Conservation (phyloP, 2,329 filamentous ascomycete species). For the Pseudocercospora macadamiae region DNA sequence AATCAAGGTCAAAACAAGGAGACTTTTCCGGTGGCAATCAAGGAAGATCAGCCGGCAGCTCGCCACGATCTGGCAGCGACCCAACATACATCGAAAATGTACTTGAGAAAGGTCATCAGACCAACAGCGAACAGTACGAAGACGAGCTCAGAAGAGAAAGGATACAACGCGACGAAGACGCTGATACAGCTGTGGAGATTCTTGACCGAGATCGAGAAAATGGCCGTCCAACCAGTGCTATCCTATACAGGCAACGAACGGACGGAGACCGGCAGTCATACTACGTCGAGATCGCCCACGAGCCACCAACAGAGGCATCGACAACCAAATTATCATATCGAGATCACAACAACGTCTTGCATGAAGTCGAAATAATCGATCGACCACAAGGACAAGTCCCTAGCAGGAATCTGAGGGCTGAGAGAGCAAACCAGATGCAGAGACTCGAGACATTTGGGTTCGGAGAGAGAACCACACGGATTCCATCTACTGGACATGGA, state of each 20-base stretch:
- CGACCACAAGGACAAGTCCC: not conserved
- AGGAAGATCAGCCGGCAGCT: not conserved
- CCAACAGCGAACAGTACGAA: not conserved
- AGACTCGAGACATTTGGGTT: not conserved
- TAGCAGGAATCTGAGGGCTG: not conserved
- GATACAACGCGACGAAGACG: not conserved
- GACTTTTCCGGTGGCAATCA: not conserved
- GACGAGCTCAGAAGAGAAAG: not conserved
- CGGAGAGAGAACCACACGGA: not conserved
- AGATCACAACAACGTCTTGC: conserved; percentile 1
- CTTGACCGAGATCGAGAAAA: not conserved
- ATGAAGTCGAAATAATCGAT: conserved; percentile 6
- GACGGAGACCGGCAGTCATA: not conserved
- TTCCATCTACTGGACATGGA: not conserved
- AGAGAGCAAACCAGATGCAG: not conserved
- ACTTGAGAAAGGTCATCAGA: not conserved
- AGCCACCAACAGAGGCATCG: not conserved
- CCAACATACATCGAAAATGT: not conserved
- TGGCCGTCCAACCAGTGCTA: not conserved
- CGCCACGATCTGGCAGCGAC: not conserved
- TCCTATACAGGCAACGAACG: not conserved
- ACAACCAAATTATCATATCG: not conserved
- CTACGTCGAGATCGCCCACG: not conserved
- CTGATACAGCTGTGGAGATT: not conserved
- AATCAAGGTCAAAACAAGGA: not conserved